Percentiles rank a stretch among this genome's conserved stretches.
phyloP scores from a whole-genome alignment of 257 asterid species.

The Agastache rugosa region DNA sequence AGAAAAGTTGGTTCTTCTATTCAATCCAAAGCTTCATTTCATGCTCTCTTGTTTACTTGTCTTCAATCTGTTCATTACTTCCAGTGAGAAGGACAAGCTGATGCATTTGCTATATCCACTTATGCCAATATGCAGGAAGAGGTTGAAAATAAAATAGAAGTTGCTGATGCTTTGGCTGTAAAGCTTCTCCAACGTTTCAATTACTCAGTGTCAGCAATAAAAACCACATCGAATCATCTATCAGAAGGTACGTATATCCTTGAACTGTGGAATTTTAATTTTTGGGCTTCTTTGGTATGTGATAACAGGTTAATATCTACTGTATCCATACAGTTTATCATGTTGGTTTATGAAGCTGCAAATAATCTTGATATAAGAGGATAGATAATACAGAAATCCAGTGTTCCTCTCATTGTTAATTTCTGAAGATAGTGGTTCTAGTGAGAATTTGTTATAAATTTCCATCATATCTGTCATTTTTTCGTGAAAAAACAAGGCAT shows the following conservation, averaged over 20 bases:
- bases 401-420: constrained; percentile 1
- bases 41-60: constrained; percentile 24
- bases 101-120: constrained; percentile 29
- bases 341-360: constrained; percentile 10
- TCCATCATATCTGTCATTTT: constrained; percentile 2
- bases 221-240: constrained; percentile 79
- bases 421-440: constrained; percentile 16
- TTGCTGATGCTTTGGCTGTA: constrained; percentile 88
- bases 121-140: constrained; percentile 68
- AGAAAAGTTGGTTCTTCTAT: constrained; percentile 8
- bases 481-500: neutral
- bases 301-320: constrained; percentile 7
- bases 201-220: constrained; percentile 85
- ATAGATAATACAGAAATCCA: neutral
- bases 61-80: constrained; percentile 11
- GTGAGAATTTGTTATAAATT: neutral
- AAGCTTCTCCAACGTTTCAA: constrained; percentile 96
- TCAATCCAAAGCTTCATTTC: constrained; percentile 11
- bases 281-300: constrained; percentile 2
- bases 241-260: constrained; percentile 72
- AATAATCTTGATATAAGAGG: neutral
- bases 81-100: neutral
- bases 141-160: constrained; percentile 88
- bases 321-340: constrained; percentile 2
- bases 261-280: neutral